Conservation (phyloP, 2,329 filamentous ascomycete species). For the Tolypocladium tropicale region DNA sequence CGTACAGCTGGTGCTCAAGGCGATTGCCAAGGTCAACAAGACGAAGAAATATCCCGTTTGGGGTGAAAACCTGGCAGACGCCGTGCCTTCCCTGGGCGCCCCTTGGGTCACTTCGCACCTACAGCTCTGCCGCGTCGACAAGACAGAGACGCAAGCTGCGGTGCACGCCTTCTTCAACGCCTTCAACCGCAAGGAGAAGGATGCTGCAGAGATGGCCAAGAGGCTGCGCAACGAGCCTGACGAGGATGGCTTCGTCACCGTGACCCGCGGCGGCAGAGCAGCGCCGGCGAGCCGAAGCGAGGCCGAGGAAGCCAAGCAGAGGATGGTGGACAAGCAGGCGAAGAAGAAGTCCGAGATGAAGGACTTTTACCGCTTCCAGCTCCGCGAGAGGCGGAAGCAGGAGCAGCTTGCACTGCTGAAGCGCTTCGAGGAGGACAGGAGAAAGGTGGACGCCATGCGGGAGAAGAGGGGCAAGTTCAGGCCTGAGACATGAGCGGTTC, state of each 20-base stretch:
- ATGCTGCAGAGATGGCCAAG: conserved; percentile 50
- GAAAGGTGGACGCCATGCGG: conserved; percentile 61
- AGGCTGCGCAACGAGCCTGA: conserved; percentile 70
- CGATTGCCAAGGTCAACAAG: conserved; percentile 51
- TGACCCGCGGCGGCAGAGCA: conserved; percentile 64
- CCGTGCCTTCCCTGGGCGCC: conserved; percentile 47
- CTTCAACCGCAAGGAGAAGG: conserved; percentile 64
- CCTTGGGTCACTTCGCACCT: conserved; percentile 56
- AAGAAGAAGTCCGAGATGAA: conserved; percentile 53
- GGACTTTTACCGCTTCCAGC: conserved; percentile 80
- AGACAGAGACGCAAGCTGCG: conserved; percentile 53
- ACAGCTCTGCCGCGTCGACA: conserved; percentile 59
- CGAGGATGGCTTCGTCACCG: conserved; percentile 91
- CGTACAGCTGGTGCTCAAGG: conserved; percentile 66
- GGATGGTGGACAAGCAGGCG: conserved; percentile 52
- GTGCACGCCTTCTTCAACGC: conserved; percentile 80
- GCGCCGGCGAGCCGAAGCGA: conserved; percentile 68
- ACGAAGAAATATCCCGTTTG: conserved; percentile 55
- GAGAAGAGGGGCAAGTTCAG: conserved; percentile 54
- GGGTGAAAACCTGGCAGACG: conserved; percentile 51
- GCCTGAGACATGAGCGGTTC: conserved; percentile 31
- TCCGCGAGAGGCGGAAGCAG: conserved; percentile 67
- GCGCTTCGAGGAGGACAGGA: conserved; percentile 67
- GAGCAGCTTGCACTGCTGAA: conserved; percentile 57
- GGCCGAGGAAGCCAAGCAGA: conserved; percentile 47